phyloP scores from a whole-genome alignment of 2,329 filamentous ascomycete species.

The Beauveria brongniartii region DNA sequence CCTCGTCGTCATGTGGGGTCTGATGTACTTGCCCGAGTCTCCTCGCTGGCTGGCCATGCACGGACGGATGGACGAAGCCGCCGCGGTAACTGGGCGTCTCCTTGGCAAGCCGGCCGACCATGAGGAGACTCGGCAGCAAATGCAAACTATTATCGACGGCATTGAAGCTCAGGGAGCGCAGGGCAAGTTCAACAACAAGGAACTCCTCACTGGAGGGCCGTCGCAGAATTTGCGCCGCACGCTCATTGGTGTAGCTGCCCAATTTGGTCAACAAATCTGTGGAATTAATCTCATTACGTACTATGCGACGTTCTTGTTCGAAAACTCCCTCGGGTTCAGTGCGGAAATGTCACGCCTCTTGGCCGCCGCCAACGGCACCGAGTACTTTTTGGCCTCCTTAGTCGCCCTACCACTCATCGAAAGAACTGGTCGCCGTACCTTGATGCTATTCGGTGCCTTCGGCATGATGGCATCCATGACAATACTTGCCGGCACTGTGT shows the following conservation, averaged over 20 bases:
- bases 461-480: conserved; percentile 60
- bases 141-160: conserved; percentile 37
- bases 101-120: conserved; percentile 20
- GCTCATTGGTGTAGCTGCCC: conserved; percentile 36
- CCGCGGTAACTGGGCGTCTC: conserved; percentile 18
- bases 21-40: conserved; percentile 41
- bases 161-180: conserved; percentile 22
- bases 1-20: conserved; percentile 41
- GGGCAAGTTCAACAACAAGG: conserved; percentile 20
- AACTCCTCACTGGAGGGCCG: conserved; percentile 35
- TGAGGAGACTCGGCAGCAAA: conserved; percentile 18
- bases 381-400: conserved; percentile 32
- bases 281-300: conserved; percentile 44
- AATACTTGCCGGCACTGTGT: conserved; percentile 32
- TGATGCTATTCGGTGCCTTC: conserved; percentile 57
- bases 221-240: conserved; percentile 35
- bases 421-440: conserved; percentile 47
- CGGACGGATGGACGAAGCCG: conserved; percentile 22
- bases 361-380: conserved; percentile 43
- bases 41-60: conserved; percentile 40
- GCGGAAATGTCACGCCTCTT: conserved; percentile 42
- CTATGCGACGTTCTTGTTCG: conserved; percentile 25
- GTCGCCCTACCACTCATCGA: conserved; percentile 35
- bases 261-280: conserved; percentile 40
- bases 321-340: conserved; percentile 37